Base-by-base conservation (phyloP, 2,329 filamentous ascomycete species). In the Botrytis elliptica region DNA sequence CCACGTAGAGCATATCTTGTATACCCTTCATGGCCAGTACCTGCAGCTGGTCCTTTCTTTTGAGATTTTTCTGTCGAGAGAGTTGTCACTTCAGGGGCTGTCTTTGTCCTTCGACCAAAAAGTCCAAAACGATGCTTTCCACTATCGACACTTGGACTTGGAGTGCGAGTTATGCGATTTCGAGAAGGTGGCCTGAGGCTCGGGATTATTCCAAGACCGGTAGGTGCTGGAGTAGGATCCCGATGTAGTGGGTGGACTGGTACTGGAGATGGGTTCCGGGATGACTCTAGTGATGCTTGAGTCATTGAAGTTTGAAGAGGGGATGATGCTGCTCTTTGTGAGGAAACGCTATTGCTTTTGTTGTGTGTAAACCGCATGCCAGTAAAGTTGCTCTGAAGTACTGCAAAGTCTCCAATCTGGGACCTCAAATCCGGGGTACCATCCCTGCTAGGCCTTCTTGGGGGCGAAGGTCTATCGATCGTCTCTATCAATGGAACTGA, bases 1-100 rank as follows among this genome's bases (percentile, higher is more conserved):
- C 91, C 88, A 74, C 90, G 88, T 44, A 85, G 79, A 8, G 86
- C 84, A 73, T 93, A 85, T 73, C 88, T 88, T 0, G 92, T 92
- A 79, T 95, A 95, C 1, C 92, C 92, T 83, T 98, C 95, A 79
- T 98, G 94, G 0, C 95, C 95, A 55, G 95, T 98, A n/a, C 95
- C 95, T 59, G 95, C 95, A 25, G 88, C 89, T 36, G 95, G 95
- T 0, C 95, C 95, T 82, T 94, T 95, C 42, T 92, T 88, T 38
- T 84, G 75, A 12, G 84, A 80, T 76, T 87, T 90, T 14, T 91
- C 89, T 55, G 87, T 85, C n/a, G 90, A 87, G 0, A 81, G 74
- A 33, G 82, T 82, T 18, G 83, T 75, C n/a, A 82, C 80, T 60
- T 89, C 86, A 6, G 87, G 81, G 0, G 88, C 85, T 0, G 88